Evolutionary conservation across 495 filamentous ascomycete genomes (phyloP), one percentile per base, ranked within the genome.

Genomic region (Penicillium coffeae): DNA sequence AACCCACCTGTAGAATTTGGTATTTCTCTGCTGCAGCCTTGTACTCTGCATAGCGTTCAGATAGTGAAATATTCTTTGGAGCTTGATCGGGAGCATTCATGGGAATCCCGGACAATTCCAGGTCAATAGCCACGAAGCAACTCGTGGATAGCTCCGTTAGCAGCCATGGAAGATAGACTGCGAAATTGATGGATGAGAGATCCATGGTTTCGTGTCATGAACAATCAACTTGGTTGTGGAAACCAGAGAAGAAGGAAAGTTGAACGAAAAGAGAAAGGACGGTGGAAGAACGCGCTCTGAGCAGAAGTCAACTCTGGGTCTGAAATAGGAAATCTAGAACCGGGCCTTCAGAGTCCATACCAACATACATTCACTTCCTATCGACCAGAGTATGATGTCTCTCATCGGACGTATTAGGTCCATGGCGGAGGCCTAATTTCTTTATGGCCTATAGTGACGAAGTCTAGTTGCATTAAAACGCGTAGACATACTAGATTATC

Each of bases 21-120:
- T 83, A 93, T 12, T 73, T 76, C 38, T 87, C 79, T 2, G 88
- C 88, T 2, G 82, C 83, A 20, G 67, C 64, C 60, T 81, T 88
- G 25, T 72, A 69, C 39, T 86, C 81, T 12, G 66, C 55, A 55
- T 93, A 93, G n/a, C 80, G 69, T 30, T 87, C 71, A 50, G 89
- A 78, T 0, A 89, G 62, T 6, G 71, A 72, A 21, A 66, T 68
- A 30, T 62, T 61, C 37, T 55, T 38, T 58, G 10, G 44, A 42
- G 42, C 45, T 12, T 49, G 60, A 52, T 18, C 45, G 18, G 61
- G 58, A 35, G 67, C 54, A 15, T 64, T 48, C 36, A 52, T 56
- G 1, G 67, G 52, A 38, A 94, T 83, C 0, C 89, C 89, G 3
- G 83, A 87, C 52, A 93, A 77, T 60, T 95, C 89, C 18, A 90